Evolutionary conservation across 1,284 basidiomycete species (phyloP).

Genomic region (Acaromyces ingoldii): DNA sequence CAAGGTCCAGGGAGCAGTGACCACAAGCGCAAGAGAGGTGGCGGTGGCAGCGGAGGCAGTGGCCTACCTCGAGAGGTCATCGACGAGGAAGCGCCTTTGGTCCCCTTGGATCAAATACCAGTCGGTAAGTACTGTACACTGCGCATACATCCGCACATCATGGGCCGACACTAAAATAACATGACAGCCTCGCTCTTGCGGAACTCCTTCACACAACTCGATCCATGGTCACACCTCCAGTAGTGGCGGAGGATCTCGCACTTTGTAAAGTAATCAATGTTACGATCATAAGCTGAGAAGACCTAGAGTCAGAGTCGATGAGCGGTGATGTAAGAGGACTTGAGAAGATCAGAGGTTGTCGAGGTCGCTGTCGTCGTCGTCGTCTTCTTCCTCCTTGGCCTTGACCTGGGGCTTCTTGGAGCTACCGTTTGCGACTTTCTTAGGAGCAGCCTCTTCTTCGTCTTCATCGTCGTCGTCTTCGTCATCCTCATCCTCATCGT

Average conservation of each 20-base stretch:
- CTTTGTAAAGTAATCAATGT: too few species aligned
- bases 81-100: background rate
- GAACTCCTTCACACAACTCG: background rate
- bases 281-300: too few species aligned
- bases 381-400: slow-evolving; percentile 16
- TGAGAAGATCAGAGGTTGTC: slow-evolving; percentile 39
- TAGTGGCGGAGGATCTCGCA: too few species aligned
- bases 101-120: background rate
- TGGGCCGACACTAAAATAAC: background rate
- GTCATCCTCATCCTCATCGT: slow-evolving; percentile 39
- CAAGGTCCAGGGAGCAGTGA: too few species aligned
- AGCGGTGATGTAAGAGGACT: too few species aligned
- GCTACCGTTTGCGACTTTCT: slow-evolving; percentile 1
- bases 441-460: background rate
- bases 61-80: too few species aligned
- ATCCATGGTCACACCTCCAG: slow-evolving; percentile 5
- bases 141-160: background rate
- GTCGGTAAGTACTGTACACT: background rate
- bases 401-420: slow-evolving; percentile 13
- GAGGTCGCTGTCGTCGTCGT: slow-evolving; percentile 41
- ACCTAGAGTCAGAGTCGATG: too few species aligned
- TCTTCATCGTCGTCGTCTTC: slow-evolving; percentile 20
- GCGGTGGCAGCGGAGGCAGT: background rate
- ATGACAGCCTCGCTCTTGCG: background rate
- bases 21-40: background rate